Base-by-base conservation (phyloP, 164 flowering plant species). In the Chloranthus sessilifolius region DNA sequence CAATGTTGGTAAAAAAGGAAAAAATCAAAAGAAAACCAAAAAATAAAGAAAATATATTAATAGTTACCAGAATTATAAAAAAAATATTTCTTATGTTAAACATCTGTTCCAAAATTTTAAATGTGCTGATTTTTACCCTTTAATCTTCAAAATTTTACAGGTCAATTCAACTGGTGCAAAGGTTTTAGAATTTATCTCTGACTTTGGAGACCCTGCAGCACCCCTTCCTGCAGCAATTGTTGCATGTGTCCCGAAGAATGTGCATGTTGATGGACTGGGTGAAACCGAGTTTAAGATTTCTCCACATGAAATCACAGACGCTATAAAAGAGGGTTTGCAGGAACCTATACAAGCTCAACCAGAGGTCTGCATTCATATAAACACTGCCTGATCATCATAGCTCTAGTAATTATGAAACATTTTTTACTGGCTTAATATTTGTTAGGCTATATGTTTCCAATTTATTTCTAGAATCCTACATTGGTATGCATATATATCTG, bases 151-250 rank as follows among this genome's bases (percentile, higher is more conserved):
- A 36, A 40, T 15, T 26, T 35, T 66, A 49, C 57, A 94, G 99
- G 97, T 89, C 37, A 94, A 94, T 65, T 64, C 79, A 10, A 57
- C 71, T 53, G 97, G 96, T 59, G 92, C 97, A 8, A 55, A 83
- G 65, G 80, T 94, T 52, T 64, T 94, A 58, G 97, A 89, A 49
- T 94, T 74, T 56, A 75, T 94, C 38, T 77, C 97, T 50, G 90
- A 89, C 73, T 89, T 74, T 79, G 99, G 95, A 52, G 79, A 76
- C 37, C 79, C 85, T 54, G 70, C 74, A 59, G 92, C 97, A 58
- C 95, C 99, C 5, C 71, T 63, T 63, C 95, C 99, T 59, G 88
- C 99, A 14, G 97, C 99, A 15, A 83, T 94, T 62, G 96, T 94
- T 65, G 99, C 97, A 7, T 94, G 99, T 72, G 95, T 94, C 55